Conservation (phyloP, 805 yeast genomes). For the Nakazawaea ambrosiae region DNA sequence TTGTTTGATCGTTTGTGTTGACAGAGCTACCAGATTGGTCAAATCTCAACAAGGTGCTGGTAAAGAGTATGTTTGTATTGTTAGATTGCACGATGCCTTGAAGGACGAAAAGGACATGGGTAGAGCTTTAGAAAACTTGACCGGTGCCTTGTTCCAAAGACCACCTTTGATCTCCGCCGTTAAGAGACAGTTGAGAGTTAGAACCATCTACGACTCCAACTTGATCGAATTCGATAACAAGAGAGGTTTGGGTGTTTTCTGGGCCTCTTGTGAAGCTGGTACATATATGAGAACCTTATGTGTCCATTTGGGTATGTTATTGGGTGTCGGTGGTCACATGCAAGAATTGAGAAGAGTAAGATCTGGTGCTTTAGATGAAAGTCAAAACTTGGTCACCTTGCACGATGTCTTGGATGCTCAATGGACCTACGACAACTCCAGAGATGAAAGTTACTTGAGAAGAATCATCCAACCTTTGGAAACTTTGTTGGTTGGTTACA, state of each 20-base stretch:
- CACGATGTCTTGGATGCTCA: conserved; percentile 98
- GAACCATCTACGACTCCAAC: conserved; percentile 95
- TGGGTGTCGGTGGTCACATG: conserved; percentile 99
- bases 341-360: conserved; percentile 99
- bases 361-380: conserved; percentile 91
- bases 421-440: conserved; percentile 93
- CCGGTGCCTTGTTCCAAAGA: conserved; percentile 98
- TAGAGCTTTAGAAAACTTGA: conserved; percentile 83
- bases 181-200: conserved; percentile 96
- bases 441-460: conserved; percentile 94
- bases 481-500: conserved; percentile 87
- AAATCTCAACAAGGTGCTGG: conserved; percentile 99
- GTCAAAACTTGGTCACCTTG: conserved; percentile 86
- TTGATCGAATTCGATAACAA: conserved; percentile 94
- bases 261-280: conserved; percentile 99
- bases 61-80: conserved; percentile 98
- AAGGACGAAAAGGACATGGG: conserved; percentile 83
- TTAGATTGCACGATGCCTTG: conserved; percentile 88
- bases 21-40: conserved; percentile 95
- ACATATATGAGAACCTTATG: conserved; percentile 99
- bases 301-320: conserved; percentile 96
- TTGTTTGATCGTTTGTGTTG: conserved; percentile 95
- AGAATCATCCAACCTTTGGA: conserved; percentile 93
- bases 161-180: conserved; percentile 99
- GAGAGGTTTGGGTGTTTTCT: conserved; percentile 94